A percentile compares a stretch with the other conserved stretches of the same genome.
phyloP scores from a whole-genome alignment of 139 green algal genomes.

The Chlorella sp. region DNA sequence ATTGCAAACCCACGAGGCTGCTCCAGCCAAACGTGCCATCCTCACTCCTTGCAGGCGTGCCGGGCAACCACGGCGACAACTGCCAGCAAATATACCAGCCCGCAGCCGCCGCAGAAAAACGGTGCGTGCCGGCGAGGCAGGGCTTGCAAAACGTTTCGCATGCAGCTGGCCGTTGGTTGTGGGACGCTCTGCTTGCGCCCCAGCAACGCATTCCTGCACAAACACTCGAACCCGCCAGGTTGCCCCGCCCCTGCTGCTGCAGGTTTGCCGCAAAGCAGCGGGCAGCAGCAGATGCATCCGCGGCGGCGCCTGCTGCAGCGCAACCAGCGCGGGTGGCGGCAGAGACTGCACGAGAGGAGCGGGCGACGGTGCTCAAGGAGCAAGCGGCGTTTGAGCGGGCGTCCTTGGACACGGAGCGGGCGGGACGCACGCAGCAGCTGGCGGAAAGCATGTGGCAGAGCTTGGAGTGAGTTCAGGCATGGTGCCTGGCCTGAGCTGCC shows the following conservation, averaged over 20 bases:
- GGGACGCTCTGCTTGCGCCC: too few species aligned
- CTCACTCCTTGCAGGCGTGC: conserved; percentile 11
- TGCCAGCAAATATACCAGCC: conserved; percentile 41
- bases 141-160: too few species aligned
- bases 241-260: background rate
- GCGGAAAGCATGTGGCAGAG: conserved; percentile 52
- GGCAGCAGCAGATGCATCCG: background rate
- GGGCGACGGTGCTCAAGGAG: conserved; percentile 14
- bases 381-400: conserved; percentile 28
- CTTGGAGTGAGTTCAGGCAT: conserved; percentile 32
- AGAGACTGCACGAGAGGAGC: conserved; percentile 8
- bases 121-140: background rate
- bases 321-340: background rate
- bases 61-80: background rate
- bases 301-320: background rate
- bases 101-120: conserved; percentile 34
- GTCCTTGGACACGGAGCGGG: conserved; percentile 15
- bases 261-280: conserved; percentile 16
- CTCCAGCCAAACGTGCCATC: background rate
- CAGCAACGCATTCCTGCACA: too few species aligned
- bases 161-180: too few species aligned
- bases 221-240: too few species aligned
- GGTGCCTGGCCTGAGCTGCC: too few species aligned
- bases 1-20: too few species aligned
- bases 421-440: conserved; percentile 19